Evolutionary conservation across 1,284 basidiomycete genomes (phyloP), one percentile per base, ranked within the genome.

Genomic region (Fomitopsis schrenkii): DNA sequence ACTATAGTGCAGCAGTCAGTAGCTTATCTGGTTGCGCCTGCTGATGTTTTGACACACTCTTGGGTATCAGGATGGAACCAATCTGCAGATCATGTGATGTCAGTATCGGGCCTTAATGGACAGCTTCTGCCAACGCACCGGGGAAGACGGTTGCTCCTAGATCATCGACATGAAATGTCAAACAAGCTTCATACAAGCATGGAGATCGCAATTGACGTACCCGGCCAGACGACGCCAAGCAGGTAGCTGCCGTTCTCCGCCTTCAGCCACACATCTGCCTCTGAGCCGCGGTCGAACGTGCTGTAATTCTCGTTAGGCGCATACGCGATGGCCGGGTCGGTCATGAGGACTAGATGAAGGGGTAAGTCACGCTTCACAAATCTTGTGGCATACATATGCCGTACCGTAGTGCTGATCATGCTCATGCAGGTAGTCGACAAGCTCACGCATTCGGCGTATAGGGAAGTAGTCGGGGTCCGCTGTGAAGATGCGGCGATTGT

Each of bases 211-310:
- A 57, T 26, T 45, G 12, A 64, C 71, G 48, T 68, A 79, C 87
- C 88, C 42, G 88, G 87, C 88, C 88, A 91, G 7, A 91, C 89
- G 0, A 87, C 75, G 14, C 88, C 86, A 14, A 88, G 74, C 68
- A 79, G 82, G 36, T 80, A 74, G 55, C 82, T 85, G 10, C 85
- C 87, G 67, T 90, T 85, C 1, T 78, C 76, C 40, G 81, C 77
- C 70, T 89, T 90, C 57, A 90, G 72, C 79, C 82, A 91, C 12
- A 90, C 73, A 63, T 85, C 84, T 7, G 77, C 71, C 19, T 75
- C 73, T 2, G 79, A 76, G 9, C 88, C 88, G 38, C 82, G 78
- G 58, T 85, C 77, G 64, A 82, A 90, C 0, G 87, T 72, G 2
- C 73, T 78, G 63, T 90, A 89, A 35, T 71, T 76, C 52, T 79